phyloP scores from a whole-genome alignment of 441 rosid species.

The Aquilaria agallochum region DNA sequence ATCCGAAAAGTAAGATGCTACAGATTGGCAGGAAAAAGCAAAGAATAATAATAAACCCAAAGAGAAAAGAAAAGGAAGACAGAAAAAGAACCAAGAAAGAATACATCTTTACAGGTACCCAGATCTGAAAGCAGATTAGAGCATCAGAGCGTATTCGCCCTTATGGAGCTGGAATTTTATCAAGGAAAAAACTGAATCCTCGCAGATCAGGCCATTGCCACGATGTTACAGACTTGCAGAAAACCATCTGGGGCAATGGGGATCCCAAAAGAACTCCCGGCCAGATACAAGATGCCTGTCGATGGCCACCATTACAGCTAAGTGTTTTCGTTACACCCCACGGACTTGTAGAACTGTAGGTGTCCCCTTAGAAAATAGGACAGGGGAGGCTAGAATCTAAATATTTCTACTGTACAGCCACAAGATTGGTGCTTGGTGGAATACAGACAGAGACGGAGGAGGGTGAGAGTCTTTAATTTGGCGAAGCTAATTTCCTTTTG shows the following conservation, averaged over 20 bases:
- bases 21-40: slow-evolving; percentile 38
- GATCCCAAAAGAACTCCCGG: slow-evolving; percentile 22
- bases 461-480: slow-evolving; percentile 14
- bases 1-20: slow-evolving; percentile 43
- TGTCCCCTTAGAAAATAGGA: slow-evolving; percentile 29
- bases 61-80: slow-evolving; percentile 16
- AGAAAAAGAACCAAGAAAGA: slow-evolving; percentile 20
- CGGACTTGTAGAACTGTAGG: slow-evolving; percentile 22
- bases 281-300: slow-evolving; percentile 26
- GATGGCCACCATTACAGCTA: slow-evolving; percentile 29
- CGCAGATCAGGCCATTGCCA: slow-evolving; percentile 34
- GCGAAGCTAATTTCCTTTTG: slow-evolving; percentile 31
- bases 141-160: slow-evolving; percentile 19
- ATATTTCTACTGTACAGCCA: slow-evolving; percentile 4
- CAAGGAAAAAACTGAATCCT: slow-evolving; percentile 25
- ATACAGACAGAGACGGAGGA: slow-evolving; percentile 12
- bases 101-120: slow-evolving; percentile 49
- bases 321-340: slow-evolving; percentile 15
- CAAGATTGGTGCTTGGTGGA: slow-evolving; percentile 21
- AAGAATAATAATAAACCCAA: slow-evolving; percentile 29
- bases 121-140: slow-evolving; percentile 37
- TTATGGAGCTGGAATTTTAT: slow-evolving; percentile 26
- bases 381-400: slow-evolving; percentile 16
- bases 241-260: slow-evolving; percentile 35
- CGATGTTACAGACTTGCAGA: slow-evolving; percentile 18